These are phyloP conservation scores for Ganoderma meredithae DNA, from an alignment of 1,284 basidiomycete species.

Conservation along the genomic window DNA sequence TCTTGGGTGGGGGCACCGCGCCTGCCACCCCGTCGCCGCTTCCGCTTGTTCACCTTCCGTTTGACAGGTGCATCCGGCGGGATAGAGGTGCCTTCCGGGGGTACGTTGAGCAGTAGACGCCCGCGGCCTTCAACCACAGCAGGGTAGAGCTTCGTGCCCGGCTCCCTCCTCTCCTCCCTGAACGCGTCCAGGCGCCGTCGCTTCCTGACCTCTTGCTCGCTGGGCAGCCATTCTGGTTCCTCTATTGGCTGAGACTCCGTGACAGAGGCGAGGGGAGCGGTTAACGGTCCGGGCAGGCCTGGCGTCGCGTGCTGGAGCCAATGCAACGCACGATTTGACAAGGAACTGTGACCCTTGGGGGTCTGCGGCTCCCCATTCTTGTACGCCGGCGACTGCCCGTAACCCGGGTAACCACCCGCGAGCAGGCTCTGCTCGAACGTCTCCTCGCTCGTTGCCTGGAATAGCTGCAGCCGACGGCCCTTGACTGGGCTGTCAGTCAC, in stretches of 20 bases:
- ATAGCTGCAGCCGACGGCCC: slow-evolving; percentile 72
- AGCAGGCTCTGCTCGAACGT: slow-evolving; percentile 83
- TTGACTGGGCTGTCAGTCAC: slow-evolving; percentile 72
- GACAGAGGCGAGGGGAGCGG: slow-evolving; percentile 34
- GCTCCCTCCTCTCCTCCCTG: slow-evolving; percentile 37
- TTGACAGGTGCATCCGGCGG: slow-evolving; percentile 41
- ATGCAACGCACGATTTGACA: slow-evolving; percentile 43
- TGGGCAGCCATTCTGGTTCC: slow-evolving; percentile 47
- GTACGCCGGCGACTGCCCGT: slow-evolving; percentile 49
- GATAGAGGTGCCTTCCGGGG: slow-evolving; percentile 41
- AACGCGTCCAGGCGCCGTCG: slow-evolving; percentile 69
- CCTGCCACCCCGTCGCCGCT: slow-evolving; percentile 40
- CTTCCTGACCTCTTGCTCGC: slow-evolving; percentile 69
- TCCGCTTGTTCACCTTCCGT: slow-evolving; percentile 44
- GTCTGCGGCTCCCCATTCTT: slow-evolving; percentile 39
- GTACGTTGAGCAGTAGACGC: slow-evolving; percentile 65
- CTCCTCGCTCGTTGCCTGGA: slow-evolving; percentile 82
- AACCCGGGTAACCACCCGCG: slow-evolving; percentile 78
- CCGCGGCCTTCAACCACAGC: slow-evolving; percentile 72
- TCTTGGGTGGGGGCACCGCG: slow-evolving; percentile 22
- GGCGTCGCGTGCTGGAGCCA: slow-evolving; percentile 51
- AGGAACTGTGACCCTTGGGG: slow-evolving; percentile 30
- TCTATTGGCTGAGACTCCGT: slow-evolving; percentile 42
- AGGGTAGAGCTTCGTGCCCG: slow-evolving; percentile 54
- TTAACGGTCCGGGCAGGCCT: slow-evolving; percentile 49